Percentiles rank a stretch among this genome's conserved stretches.
Conservation (phyloP, 139 green algal species). For the Gonium pectorale region DNA sequence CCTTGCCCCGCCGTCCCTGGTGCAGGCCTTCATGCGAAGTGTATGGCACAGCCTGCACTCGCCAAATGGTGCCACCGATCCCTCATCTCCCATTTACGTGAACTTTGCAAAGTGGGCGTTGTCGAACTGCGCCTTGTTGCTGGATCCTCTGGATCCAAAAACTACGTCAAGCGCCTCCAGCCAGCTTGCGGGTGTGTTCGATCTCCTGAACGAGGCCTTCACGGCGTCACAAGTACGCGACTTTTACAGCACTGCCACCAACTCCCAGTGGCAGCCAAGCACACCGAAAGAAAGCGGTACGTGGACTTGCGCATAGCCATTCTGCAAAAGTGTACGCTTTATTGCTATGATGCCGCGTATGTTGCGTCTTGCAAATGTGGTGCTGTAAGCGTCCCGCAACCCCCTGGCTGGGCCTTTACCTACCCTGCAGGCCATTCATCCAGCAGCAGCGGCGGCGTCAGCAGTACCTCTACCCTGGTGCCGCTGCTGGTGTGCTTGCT, state of each 20-base stretch:
- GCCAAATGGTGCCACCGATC: conserved; percentile 3
- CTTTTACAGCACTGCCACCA: background rate
- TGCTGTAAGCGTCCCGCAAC: too few relatives aligned
- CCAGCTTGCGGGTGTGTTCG: background rate
- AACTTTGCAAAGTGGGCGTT: conserved; percentile 5
- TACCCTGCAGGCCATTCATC: too few relatives aligned
- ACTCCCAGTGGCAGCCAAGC: background rate
- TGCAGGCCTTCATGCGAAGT: background rate
- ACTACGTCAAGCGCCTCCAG: background rate
- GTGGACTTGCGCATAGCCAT: too few relatives aligned
- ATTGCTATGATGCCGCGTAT: too few relatives aligned
- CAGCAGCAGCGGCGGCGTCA: background rate
- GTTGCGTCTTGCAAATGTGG: too few relatives aligned
- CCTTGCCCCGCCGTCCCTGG: too few relatives aligned
- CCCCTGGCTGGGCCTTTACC: too few relatives aligned
- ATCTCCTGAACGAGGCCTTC: background rate
- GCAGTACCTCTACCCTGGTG: background rate
- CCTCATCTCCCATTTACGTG: background rate
- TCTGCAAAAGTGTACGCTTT: too few relatives aligned
- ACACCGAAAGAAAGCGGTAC: too few relatives aligned
- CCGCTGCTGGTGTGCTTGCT: background rate
- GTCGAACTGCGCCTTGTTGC: background rate
- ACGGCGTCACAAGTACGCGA: background rate
- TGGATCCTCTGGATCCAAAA: background rate
- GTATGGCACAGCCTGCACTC: background rate